Percentiles rank a stretch among this genome's conserved stretches.
Conservation (phyloP, 1,139 yeast species). For the Pichia sp. region DNA sequence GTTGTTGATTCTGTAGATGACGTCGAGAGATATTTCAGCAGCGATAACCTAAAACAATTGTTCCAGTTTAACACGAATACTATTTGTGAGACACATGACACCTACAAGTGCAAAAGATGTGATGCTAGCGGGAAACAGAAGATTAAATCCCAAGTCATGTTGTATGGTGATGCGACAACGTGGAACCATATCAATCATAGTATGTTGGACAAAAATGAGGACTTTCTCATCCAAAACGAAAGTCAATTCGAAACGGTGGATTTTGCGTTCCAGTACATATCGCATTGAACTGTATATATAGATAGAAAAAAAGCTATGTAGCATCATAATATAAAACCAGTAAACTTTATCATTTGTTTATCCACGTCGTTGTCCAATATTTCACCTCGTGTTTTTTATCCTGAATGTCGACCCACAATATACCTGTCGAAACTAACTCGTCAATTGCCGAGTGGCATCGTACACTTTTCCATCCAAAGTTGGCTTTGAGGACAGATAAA, state of each 20-base stretch:
- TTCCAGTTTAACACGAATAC: slow-evolving; percentile 72
- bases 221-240: slow-evolving; percentile 72
- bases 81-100: slow-evolving; percentile 86
- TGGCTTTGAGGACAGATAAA: slow-evolving; percentile 57
- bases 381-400: slow-evolving; percentile 43
- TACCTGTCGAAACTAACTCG: slow-evolving; percentile 76
- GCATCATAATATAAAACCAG: background rate
- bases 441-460: slow-evolving; percentile 63
- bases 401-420: slow-evolving; percentile 77
- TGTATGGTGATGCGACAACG: slow-evolving; percentile 95
- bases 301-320: background rate
- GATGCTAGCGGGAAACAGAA: slow-evolving; percentile 53
- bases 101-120: slow-evolving; percentile 86
- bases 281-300: slow-evolving; percentile 43
- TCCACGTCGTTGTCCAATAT: slow-evolving; percentile 65
- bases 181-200: slow-evolving; percentile 87
- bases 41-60: slow-evolving; percentile 72
- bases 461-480: slow-evolving; percentile 63
- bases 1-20: slow-evolving; percentile 96
- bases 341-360: too few species aligned
- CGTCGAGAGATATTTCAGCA: slow-evolving; percentile 85
- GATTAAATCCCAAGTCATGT: slow-evolving; percentile 74
- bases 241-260: slow-evolving; percentile 63
- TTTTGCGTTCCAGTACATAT: slow-evolving; percentile 88
- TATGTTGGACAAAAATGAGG: slow-evolving; percentile 64